These are phyloP conservation scores for Pilaira anomala DNA, from an alignment of 192 early-diverging fungal species.

Conservation along the genomic window DNA sequence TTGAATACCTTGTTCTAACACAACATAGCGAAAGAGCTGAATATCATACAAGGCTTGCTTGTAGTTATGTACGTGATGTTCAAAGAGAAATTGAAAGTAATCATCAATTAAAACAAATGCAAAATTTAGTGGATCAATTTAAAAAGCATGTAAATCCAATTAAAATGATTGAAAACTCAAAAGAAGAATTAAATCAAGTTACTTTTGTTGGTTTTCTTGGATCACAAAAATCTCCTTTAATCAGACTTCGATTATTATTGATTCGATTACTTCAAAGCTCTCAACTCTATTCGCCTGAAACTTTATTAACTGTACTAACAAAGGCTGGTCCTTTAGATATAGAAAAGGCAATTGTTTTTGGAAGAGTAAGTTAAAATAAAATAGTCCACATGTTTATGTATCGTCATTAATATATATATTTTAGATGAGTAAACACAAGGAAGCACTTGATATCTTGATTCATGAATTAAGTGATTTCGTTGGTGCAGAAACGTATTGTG, in stretches of 20 bases:
- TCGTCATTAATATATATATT: not conserved
- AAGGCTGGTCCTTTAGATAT: constrained; percentile 36
- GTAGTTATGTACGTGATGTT: constrained; percentile 38
- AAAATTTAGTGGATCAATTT: constrained; percentile 13
- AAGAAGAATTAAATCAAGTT: not conserved
- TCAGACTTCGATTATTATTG: constrained; percentile 33
- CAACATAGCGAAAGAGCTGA: constrained; percentile 42
- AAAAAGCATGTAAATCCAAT: constrained; percentile 9
- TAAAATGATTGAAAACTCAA: not conserved
- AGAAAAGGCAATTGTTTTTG: constrained; percentile 49
- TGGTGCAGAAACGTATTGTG: constrained; percentile 53
- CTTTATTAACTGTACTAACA: constrained; percentile 34
- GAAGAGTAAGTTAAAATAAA: constrained; percentile 35
- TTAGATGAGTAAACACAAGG: constrained; percentile 44
- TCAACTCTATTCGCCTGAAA: constrained; percentile 26
- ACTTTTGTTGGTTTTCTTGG: constrained; percentile 25
- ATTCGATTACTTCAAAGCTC: constrained; percentile 45
- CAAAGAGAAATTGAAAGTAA: constrained; percentile 8
- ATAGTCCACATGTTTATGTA: not conserved
- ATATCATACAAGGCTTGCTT: constrained; percentile 41
- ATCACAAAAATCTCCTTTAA: constrained; percentile 2
- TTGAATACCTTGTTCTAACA: constrained; percentile 52
- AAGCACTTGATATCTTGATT: constrained; percentile 45
- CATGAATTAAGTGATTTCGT: constrained; percentile 48
- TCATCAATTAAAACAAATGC: not conserved